These are phyloP conservation scores for Gryganskiella cystojenkinii DNA, from an alignment of 192 early-diverging fungal genomes.

Conservation along the genomic window DNA sequence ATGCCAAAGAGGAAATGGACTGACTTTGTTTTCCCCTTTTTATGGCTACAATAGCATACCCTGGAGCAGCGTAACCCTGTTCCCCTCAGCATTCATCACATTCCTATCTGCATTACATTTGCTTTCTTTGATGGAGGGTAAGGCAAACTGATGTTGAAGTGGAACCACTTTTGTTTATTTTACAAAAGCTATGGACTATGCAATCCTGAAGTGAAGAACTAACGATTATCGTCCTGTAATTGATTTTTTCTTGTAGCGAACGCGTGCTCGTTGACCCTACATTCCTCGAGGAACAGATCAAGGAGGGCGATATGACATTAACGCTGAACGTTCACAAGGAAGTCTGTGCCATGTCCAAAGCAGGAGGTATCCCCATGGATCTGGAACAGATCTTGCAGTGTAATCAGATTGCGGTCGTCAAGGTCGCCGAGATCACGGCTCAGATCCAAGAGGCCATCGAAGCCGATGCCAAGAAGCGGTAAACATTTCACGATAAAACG, in stretches of 20 bases:
- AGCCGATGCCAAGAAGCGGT: conserved; percentile 52
- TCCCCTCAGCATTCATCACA: conserved; percentile 94
- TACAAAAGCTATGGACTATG: neutral
- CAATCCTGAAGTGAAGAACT: neutral
- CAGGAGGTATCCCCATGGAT: conserved; percentile 88
- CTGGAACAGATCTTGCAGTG: conserved; percentile 82
- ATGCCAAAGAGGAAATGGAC: neutral
- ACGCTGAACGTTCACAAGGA: conserved; percentile 94
- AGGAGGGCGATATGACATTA: conserved; percentile 86
- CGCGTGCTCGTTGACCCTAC: conserved; percentile 85
- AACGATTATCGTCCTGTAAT: too few species aligned
- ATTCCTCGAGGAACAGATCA: conserved; percentile 87
- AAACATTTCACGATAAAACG: neutral
- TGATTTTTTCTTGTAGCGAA: conserved; percentile 51
- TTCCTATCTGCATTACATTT: conserved; percentile 94
- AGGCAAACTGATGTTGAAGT: neutral
- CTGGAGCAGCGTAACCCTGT: conserved; percentile 91
- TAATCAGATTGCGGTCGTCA: conserved; percentile 80
- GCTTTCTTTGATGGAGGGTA: conserved; percentile 90
- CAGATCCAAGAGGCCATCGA: conserved; percentile 81
- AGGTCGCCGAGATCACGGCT: conserved; percentile 81
- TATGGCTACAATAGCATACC: conserved; percentile 72
- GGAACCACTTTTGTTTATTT: neutral
- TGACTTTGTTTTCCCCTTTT: neutral
- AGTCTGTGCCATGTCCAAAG: conserved; percentile 91